Evolutionary conservation across 2,329 filamentous ascomycete genomes (phyloP).

Genomic region (Ploettnerulaceae sp.): DNA sequence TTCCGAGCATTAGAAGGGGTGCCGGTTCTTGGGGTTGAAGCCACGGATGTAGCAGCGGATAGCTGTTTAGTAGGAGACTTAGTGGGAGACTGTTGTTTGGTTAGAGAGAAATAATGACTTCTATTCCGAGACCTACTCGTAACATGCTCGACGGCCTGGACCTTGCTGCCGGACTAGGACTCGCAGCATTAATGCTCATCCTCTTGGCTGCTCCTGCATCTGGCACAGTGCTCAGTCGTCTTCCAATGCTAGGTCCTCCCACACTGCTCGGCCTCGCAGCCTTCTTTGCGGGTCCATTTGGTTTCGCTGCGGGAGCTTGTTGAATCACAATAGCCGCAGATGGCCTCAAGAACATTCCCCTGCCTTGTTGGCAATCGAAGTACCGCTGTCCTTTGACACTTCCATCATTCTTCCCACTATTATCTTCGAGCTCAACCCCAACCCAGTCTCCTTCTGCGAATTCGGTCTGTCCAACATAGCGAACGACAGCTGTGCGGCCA

Average conservation of each 20-base stretch:
- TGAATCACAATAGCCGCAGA: slow-evolving; percentile 58
- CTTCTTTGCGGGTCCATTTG: slow-evolving; percentile 34
- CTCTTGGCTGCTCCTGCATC: slow-evolving; percentile 56
- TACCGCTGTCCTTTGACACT: slow-evolving; percentile 83
- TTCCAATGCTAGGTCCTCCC: slow-evolving; percentile 28
- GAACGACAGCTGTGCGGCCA: slow-evolving; percentile 70
- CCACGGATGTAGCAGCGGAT: slow-evolving; percentile 48
- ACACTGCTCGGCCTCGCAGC: slow-evolving; percentile 44
- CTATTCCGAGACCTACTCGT: slow-evolving; percentile 42
- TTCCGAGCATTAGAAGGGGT: slow-evolving; percentile 55
- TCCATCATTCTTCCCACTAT: slow-evolving; percentile 89
- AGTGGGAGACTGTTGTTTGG: slow-evolving; percentile 56
- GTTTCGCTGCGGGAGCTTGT: slow-evolving; percentile 38
- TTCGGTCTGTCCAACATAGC: slow-evolving; percentile 73
- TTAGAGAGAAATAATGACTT: not conserved
- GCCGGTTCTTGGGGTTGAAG: slow-evolving; percentile 56
- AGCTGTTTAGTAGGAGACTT: slow-evolving; percentile 78
- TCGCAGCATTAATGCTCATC: slow-evolving; percentile 66
- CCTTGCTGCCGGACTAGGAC: slow-evolving; percentile 64
- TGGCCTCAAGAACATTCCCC: slow-evolving; percentile 80
- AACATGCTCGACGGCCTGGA: slow-evolving; percentile 51
- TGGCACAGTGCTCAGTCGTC: slow-evolving; percentile 41
- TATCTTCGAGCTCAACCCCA: slow-evolving; percentile 79
- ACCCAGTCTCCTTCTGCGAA: slow-evolving; percentile 85
- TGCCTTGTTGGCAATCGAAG: slow-evolving; percentile 74